Conservation (phyloP, 2,329 filamentous ascomycete genomes). For the Alternaria solani region DNA sequence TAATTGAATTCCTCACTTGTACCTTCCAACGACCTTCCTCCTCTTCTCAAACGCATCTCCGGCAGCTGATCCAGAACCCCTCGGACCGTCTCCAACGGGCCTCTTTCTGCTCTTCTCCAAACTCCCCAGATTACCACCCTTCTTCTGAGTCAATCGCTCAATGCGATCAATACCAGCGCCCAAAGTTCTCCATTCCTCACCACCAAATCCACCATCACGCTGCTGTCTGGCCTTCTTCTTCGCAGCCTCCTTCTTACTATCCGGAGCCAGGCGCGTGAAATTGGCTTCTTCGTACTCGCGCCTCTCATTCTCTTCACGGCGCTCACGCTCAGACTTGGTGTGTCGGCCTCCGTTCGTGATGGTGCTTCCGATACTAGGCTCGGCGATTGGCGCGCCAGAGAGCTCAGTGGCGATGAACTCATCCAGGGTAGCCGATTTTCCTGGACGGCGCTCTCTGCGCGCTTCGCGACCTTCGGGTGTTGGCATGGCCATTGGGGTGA, state of each 20-base stretch:
- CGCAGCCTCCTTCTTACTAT: constrained; percentile 84
- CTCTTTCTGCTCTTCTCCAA: constrained; percentile 90
- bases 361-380: constrained; percentile 91
- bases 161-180: constrained; percentile 88
- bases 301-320: constrained; percentile 79
- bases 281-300: constrained; percentile 91
- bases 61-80: constrained; percentile 70
- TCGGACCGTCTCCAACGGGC: constrained; percentile 73
- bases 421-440: constrained; percentile 85
- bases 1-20: constrained; percentile 18
- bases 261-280: constrained; percentile 83
- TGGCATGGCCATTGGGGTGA: constrained; percentile 86
- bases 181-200: constrained; percentile 90
- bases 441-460: constrained; percentile 67
- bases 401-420: constrained; percentile 90
- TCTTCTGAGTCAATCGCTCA: constrained; percentile 78
- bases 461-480: constrained; percentile 68
- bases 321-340: constrained; percentile 78
- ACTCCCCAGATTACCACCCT: constrained; percentile 60
- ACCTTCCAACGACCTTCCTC: constrained; percentile 47
- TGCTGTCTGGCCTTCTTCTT: constrained; percentile 62
- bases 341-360: constrained; percentile 81
- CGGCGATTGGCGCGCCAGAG: constrained; percentile 78
- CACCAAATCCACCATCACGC: constrained; percentile 72
- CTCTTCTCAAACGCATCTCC: constrained; percentile 73